These are phyloP conservation scores for Scedosporium dehoogii DNA, from an alignment of 2,329 filamentous ascomycete genomes.

Conservation along the genomic window DNA sequence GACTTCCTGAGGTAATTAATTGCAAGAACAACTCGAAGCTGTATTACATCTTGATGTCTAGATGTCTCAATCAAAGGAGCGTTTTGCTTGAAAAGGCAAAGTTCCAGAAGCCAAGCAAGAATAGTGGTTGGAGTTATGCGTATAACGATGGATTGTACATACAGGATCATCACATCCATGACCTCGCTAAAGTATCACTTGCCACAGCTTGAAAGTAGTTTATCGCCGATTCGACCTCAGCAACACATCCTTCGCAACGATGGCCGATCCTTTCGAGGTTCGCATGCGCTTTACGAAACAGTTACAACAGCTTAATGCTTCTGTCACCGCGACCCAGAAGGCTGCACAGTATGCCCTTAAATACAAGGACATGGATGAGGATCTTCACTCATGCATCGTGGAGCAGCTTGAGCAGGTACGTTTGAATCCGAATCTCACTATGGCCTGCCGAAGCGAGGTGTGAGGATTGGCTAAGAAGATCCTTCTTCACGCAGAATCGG, in stretches of 20 bases:
- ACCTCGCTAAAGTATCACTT: no score
- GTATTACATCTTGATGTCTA: no score
- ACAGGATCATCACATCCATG: not conserved
- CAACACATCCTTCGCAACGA: constrained; percentile 17
- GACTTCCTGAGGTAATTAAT: no score
- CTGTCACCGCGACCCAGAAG: constrained; percentile 80
- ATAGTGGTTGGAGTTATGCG: not conserved
- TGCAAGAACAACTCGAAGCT: no score
- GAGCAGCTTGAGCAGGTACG: constrained; percentile 81
- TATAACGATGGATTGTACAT: not conserved
- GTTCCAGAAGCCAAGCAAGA: not conserved
- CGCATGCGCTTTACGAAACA: constrained; percentile 92
- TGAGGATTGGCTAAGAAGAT: not conserved
- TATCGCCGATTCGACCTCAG: not conserved
- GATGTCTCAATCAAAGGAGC: not conserved
- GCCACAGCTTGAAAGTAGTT: no score
- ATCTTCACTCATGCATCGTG: constrained; percentile 92
- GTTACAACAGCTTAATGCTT: constrained; percentile 84
- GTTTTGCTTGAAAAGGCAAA: not conserved
- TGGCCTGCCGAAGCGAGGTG: not conserved
- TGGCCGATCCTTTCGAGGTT: constrained; percentile 89
- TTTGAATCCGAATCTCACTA: constrained; percentile 4
- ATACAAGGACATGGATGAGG: constrained; percentile 90
- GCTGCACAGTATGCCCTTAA: constrained; percentile 91
- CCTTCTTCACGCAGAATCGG: constrained; percentile 41